Evolutionary conservation across 2,329 filamentous ascomycete genomes (phyloP), one percentile per base, ranked within the genome.

Genomic region (Pestalotiopsis sp.): DNA sequence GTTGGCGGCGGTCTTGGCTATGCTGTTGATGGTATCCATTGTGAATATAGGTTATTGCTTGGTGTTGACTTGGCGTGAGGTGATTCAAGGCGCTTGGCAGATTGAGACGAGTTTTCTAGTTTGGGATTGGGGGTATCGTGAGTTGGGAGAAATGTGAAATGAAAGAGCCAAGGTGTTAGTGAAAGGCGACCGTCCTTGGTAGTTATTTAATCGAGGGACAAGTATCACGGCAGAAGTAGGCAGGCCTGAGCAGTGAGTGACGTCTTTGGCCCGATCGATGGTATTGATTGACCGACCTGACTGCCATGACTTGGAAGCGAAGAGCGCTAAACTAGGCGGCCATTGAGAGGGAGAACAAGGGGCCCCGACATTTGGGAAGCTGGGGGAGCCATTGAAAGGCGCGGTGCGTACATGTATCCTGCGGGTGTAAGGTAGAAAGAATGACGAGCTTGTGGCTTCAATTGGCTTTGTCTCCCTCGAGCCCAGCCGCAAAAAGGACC

Each of bases 21-120:
- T 81, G 77, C 84, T 87, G 79, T 82, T 90, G 73, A 93, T 83
- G 41, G 89, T 87, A 70, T 93, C 91, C 90, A 93, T 92, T 60
- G 11, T 56, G 27, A 56, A 13, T 60, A 60, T 66, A 23, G n/a
- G 27, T 39, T 36, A 20, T 17, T 66, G 3, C 20, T 36, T 23
- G 39, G 56, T 25, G 36, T 23, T 60, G n/a, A 45, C 45, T 52
- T 52, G 45, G 45, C 45, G 45, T 45, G 13, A 4, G 38, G 20
- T 14, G 25, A 49, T 20, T 25, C 17, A 20, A 52, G 45, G 45
- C 6, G 45, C 45, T 52, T 52, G 45, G 45, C 45, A n/a, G 45
- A 5, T n/a, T 52, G 45, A 3, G 45, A 52, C 17, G n/a, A 20
- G 61, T 39, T n/a, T 39, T 27, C 7, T 17, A 25, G 11, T 49